Evolutionary conservation across 2,329 filamentous ascomycete genomes (phyloP), one percentile per base, ranked within the genome.

Genomic region (Paecilomyces sp.): DNA sequence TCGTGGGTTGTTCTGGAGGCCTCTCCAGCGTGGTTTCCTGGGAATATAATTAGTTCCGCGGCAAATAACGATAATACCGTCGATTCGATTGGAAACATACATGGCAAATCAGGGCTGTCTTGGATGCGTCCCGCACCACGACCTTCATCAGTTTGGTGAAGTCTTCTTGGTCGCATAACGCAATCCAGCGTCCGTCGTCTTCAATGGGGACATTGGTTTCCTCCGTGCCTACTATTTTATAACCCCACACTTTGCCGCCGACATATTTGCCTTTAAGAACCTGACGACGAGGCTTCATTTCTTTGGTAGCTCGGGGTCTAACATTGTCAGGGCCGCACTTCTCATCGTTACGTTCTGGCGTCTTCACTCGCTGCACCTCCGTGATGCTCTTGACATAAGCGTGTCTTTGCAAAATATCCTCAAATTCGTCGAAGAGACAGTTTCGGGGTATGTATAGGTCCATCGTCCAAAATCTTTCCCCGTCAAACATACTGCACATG

Each of bases 91-190:
- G 3, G 6, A 53, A n/a, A 30, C 59, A 30, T 62, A 64, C 62
- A 56, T 62, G 62, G 41, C 60, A 64, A 41, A 64, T 54, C 34
- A 58, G 51, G 47, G 58, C 58, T 8, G 56, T 41, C 50, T 55
- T 55, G 11, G 54, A 33, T 24, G 56, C 36, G 34, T 58, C 56
- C 25, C 55, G 30, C 18, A 59, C 7, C 13, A 62, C 31, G 24
- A 30, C 33, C n/a, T 50, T 22, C 36, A 57, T 62, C 18, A 64
- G n/a, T 13, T 55, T 57, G 33, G 15, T 9, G 55, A 60, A 64
- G 25, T 59, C 57, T 3, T 36, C 36, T 53, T 64, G 47, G 51
- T 57, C 55, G 11, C 55, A 57, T 12, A 64, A 36, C 3, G 55
- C 30, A 30, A 51, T 58, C 62, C 60, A 64, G 33, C 36, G 54